phyloP scores from a whole-genome alignment of 2,329 filamentous ascomycete species.

The Penicillium paneum region DNA sequence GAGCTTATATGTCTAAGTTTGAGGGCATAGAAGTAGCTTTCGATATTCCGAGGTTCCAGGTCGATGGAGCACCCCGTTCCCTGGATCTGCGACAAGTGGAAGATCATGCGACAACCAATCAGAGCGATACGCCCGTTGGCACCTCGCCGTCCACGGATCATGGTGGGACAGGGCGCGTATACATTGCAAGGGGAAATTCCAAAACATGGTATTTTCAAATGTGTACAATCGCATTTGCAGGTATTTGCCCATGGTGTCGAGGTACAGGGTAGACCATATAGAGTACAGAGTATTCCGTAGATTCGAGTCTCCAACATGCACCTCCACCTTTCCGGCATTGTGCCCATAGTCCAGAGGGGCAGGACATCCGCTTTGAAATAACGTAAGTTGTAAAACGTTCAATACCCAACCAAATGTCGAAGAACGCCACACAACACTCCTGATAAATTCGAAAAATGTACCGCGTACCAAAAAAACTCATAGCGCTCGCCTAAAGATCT shows the following conservation, averaged over 20 bases:
- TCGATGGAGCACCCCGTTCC: too few species aligned
- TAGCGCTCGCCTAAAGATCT: conserved; percentile 26
- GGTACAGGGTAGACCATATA: not conserved
- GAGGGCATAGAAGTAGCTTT: not conserved
- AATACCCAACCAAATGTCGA: not conserved
- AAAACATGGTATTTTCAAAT: not conserved
- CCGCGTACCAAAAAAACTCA: not conserved
- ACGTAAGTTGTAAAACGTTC: not conserved
- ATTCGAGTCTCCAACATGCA: not conserved
- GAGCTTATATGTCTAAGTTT: not conserved
- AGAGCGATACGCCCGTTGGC: not conserved
- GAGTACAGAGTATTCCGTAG: not conserved
- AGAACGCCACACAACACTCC: not conserved
- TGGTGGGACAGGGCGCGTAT: not conserved
- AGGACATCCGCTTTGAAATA: not conserved
- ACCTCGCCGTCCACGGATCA: not conserved
- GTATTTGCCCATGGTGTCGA: too few species aligned
- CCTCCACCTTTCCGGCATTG: not conserved
- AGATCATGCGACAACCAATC: not conserved
- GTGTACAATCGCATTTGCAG: not conserved
- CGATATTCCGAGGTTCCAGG: not conserved
- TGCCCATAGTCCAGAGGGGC: not conserved
- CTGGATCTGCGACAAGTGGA: not conserved
- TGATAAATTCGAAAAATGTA: not conserved
- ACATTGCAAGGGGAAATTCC: not conserved